A percentile compares a stretch with the other conserved stretches of the same genome.
phyloP scores from a whole-genome alignment of 2,329 filamentous ascomycete species.

The Neofusicoccum cordaticola region DNA sequence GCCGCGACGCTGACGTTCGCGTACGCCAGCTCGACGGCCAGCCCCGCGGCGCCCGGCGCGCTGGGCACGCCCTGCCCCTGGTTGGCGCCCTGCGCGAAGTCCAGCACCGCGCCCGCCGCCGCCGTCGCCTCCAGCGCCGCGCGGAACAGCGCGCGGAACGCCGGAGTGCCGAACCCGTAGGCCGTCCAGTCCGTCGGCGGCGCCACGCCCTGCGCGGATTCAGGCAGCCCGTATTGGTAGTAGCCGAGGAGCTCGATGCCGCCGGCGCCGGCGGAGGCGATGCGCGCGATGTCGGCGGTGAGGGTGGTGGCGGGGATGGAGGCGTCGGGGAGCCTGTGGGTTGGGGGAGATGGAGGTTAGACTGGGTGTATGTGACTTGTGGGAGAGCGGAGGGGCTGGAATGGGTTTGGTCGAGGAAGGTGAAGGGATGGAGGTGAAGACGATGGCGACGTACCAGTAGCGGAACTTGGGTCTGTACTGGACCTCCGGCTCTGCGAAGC shows the following conservation, averaged over 20 bases:
- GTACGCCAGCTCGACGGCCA: conserved; percentile 22
- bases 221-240: conserved; percentile 24
- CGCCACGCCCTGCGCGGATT: conserved; percentile 6
- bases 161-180: conserved; percentile 41
- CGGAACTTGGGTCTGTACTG: conserved; percentile 24
- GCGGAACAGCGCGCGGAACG: conserved; percentile 31
- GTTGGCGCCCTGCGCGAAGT: conserved; percentile 48
- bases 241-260: conserved; percentile 24
- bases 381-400: too few relatives aligned
- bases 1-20: conserved; percentile 20
- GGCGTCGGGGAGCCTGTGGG: conserved; percentile 25
- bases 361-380: too few relatives aligned
- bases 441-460: conserved; percentile 21
- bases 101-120: conserved; percentile 41
- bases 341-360: not conserved
- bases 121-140: conserved; percentile 31
- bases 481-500: conserved; percentile 5
- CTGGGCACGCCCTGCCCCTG: conserved; percentile 49
- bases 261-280: conserved; percentile 20
- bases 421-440: not conserved
- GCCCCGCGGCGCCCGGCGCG: conserved; percentile 18
- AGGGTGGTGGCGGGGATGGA: conserved; percentile 18
- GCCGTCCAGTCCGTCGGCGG: conserved; percentile 35
- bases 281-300: conserved; percentile 18
- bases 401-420: not conserved